Conservation (phyloP, 2,329 filamentous ascomycete species). For the Dryadomyces quercivorus region DNA sequence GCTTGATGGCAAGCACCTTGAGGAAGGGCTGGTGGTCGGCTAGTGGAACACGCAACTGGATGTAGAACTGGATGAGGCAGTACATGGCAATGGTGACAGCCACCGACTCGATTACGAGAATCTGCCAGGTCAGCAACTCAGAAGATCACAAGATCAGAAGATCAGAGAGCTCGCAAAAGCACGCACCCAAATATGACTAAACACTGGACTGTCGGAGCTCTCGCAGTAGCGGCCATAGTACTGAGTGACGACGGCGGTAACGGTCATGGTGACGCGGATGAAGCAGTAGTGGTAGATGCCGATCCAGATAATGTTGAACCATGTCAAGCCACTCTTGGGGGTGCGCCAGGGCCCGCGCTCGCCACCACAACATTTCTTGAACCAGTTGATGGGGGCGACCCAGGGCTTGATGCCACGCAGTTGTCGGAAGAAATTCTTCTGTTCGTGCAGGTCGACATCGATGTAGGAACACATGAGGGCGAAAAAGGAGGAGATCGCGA, state of each 20-base stretch:
- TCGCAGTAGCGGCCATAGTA: slow-evolving; percentile 63
- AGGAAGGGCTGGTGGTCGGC: slow-evolving; percentile 59
- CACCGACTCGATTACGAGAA: slow-evolving; percentile 54
- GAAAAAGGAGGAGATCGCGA: slow-evolving; percentile 81
- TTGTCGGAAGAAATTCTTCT: slow-evolving; percentile 69
- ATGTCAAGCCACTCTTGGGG: slow-evolving; percentile 72
- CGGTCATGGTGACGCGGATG: slow-evolving; percentile 66
- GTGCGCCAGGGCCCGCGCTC: slow-evolving; percentile 57
- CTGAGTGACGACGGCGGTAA: slow-evolving; percentile 64
- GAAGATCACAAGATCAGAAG: too few relatives aligned
- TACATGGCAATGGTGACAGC: slow-evolving; percentile 80
- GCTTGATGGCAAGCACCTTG: slow-evolving; percentile 77
- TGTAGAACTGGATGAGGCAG: slow-evolving; percentile 77
- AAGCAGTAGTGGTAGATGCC: slow-evolving; percentile 81
- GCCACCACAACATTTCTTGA: slow-evolving; percentile 59
- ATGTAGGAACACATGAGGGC: slow-evolving; percentile 71
- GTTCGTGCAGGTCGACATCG: slow-evolving; percentile 62
- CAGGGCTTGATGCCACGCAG: slow-evolving; percentile 55
- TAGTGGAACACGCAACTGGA: slow-evolving; percentile 59
- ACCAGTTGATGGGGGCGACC: slow-evolving; percentile 62
- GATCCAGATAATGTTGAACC: slow-evolving; percentile 82
- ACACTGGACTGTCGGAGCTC: slow-evolving; percentile 62
- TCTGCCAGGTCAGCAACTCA: slow-evolving; percentile 26
- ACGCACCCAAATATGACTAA: slow-evolving; percentile 71
- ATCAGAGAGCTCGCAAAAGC: too few relatives aligned